Conservation (phyloP, 129 eudicot species). For the Pulicaria dysenterica region DNA sequence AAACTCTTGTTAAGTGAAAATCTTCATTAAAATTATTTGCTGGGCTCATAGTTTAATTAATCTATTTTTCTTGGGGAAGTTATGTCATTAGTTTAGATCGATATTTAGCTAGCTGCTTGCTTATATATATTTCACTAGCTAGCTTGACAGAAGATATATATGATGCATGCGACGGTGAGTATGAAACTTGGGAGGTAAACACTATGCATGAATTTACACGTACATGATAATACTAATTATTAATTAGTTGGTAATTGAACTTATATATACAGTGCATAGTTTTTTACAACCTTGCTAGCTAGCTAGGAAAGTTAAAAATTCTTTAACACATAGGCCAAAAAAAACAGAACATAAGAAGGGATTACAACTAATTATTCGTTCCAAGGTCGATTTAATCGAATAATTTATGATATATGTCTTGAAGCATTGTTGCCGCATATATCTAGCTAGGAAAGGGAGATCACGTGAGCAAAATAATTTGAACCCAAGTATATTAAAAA, state of each 20-base stretch:
- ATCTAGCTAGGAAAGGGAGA: not conserved
- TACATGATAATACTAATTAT: conserved; percentile 19
- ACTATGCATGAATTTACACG: conserved; percentile 25
- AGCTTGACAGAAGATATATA: conserved; percentile 6
- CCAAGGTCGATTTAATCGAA: conserved; percentile 13
- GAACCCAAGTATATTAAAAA: too few relatives aligned
- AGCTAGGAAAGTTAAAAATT: conserved; percentile 8
- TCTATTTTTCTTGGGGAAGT: too few relatives aligned
- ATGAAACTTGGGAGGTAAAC: conserved; percentile 34
- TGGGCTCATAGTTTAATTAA: too few relatives aligned
- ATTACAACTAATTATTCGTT: conserved; percentile 15
- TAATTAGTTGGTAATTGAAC: conserved; percentile 23
- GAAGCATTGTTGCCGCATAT: not conserved
- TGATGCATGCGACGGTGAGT: conserved; percentile 12
- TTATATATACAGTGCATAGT: conserved; percentile 11
- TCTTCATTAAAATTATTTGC: too few relatives aligned
- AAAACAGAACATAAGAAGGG: conserved; percentile 7
- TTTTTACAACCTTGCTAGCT: conserved; percentile 9
- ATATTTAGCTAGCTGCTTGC: too few relatives aligned
- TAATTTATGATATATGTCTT: not conserved
- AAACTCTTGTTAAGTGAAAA: too few relatives aligned
- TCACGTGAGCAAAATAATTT: not conserved
- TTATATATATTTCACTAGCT: too few relatives aligned
- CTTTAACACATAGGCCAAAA: not conserved
- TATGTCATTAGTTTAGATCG: too few relatives aligned